Conservation (phyloP, 345 rosid species). For the Populus ilicifolia region DNA sequence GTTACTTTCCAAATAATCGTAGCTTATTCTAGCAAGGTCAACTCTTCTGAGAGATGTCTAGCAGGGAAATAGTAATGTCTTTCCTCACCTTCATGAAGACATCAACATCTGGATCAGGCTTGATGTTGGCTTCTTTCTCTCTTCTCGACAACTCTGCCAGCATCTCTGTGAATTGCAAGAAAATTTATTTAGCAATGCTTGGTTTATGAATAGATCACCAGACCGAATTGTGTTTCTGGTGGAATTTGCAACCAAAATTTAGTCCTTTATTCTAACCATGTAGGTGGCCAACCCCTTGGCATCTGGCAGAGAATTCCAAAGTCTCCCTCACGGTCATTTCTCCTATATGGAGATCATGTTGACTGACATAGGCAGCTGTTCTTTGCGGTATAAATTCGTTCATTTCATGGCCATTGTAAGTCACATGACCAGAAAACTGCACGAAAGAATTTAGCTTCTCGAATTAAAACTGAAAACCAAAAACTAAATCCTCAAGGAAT, state of each 20-base stretch:
- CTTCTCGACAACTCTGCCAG: slow-evolving; percentile 68
- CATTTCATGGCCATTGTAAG: slow-evolving; percentile 55
- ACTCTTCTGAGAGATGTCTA: background rate
- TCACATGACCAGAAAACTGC: slow-evolving; percentile 56
- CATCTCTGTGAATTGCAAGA: slow-evolving; percentile 40
- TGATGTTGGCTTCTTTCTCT: slow-evolving; percentile 71
- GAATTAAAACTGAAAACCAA: background rate
- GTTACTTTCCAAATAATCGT: background rate
- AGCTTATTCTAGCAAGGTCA: background rate
- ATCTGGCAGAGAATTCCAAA: slow-evolving; percentile 70
- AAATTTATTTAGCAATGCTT: background rate
- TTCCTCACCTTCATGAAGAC: slow-evolving; percentile 68
- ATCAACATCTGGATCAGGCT: slow-evolving; percentile 79
- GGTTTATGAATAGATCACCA: background rate
- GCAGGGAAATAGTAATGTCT: background rate
- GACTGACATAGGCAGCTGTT: slow-evolving; percentile 65
- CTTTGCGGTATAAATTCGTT: slow-evolving; percentile 61
- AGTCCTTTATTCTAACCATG: slow-evolving; percentile 42
- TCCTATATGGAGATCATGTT: slow-evolving; percentile 56
- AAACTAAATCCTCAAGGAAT: background rate
- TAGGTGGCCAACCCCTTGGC: slow-evolving; percentile 58
- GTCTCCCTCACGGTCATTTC: slow-evolving; percentile 77
- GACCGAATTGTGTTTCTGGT: background rate
- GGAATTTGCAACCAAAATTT: background rate
- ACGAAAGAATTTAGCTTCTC: background rate